These are phyloP conservation scores for Lentinula novae-zelandiae DNA, from an alignment of 1,284 basidiomycete genomes.

Conservation along the genomic window DNA sequence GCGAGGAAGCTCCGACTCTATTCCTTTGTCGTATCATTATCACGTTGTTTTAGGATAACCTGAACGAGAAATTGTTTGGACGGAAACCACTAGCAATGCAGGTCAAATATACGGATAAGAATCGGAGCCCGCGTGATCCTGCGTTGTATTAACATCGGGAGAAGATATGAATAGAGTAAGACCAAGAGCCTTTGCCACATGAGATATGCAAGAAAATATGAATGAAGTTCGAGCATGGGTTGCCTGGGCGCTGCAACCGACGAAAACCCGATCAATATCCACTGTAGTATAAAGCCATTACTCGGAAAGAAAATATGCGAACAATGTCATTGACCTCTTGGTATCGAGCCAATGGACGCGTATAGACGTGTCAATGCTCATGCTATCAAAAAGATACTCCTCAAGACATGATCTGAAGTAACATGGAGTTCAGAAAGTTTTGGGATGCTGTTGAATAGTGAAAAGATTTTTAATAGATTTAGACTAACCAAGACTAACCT, in stretches of 20 bases:
- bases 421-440: too few relatives aligned
- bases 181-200: neutral
- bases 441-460: too few relatives aligned
- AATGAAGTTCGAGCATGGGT: neutral
- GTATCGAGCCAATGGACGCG: too few relatives aligned
- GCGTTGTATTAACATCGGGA: neutral
- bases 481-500: too few relatives aligned
- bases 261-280: neutral
- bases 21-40: neutral
- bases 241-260: neutral
- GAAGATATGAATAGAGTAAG: neutral
- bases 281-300: neutral
- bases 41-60: neutral
- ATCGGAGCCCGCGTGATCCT: constrained; percentile 6
- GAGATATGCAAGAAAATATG: neutral
- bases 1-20: constrained; percentile 6
- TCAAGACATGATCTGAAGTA: too few relatives aligned
- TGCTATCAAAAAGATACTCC: too few relatives aligned
- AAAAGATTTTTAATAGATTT: too few relatives aligned
- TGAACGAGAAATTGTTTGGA: neutral
- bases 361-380: too few relatives aligned
- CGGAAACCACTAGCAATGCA: neutral
- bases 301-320: neutral
- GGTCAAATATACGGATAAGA: constrained; percentile 3
- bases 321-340: neutral